Conservation (phyloP, 163 green algal species). For the Scenedesmus sp. region DNA sequence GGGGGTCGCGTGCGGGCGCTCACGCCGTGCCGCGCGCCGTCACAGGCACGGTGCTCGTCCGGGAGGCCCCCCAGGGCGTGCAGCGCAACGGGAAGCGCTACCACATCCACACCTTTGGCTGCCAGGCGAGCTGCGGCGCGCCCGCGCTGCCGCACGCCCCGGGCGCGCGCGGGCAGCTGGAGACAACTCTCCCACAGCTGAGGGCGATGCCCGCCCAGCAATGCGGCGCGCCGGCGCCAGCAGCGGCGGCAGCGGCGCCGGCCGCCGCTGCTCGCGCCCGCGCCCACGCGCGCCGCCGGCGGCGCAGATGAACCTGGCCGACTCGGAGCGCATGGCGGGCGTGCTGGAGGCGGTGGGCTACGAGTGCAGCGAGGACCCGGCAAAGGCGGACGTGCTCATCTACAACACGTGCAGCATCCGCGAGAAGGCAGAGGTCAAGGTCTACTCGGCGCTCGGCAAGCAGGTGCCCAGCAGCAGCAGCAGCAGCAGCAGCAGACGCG, state of each 20-base stretch:
- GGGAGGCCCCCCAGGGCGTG: conserved; percentile 46
- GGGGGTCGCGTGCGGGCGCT: too few species aligned
- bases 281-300: neutral
- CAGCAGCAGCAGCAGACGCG: neutral
- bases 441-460: conserved; percentile 91
- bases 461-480: conserved; percentile 63
- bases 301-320: conserved; percentile 93
- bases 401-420: conserved; percentile 98
- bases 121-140: conserved; percentile 63
- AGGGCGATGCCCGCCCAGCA: neutral
- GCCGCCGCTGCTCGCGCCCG: neutral
- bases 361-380: conserved; percentile 72
- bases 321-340: conserved; percentile 96
- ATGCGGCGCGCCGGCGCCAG: too few species aligned
- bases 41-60: conserved; percentile 69
- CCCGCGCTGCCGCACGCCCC: too few species aligned
- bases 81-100: conserved; percentile 81
- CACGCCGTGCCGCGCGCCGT: too few species aligned
- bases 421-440: conserved; percentile 96
- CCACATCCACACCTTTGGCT: conserved; percentile 97
- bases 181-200: neutral
- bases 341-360: conserved; percentile 90
- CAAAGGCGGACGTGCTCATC: conserved; percentile 88
- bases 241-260: neutral
- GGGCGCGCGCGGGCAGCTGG: too few species aligned